phyloP scores from a whole-genome alignment of 1,284 basidiomycete species.

The Rhizopogon hawkerae region DNA sequence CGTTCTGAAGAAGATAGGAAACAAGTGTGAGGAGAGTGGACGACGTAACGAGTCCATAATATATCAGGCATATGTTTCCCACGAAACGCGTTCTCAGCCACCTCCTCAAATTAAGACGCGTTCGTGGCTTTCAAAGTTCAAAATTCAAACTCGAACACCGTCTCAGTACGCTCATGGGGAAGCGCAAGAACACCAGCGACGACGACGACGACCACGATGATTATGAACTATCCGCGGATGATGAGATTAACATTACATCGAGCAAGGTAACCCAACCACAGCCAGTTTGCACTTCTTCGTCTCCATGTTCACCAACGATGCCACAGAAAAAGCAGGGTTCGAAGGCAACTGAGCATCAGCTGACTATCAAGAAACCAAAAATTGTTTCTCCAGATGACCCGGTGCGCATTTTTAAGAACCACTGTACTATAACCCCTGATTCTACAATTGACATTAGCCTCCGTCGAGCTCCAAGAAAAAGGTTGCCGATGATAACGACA shows the following conservation, averaged over 20 bases:
- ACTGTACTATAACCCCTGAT: constrained; percentile 15
- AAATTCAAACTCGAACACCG: background rate
- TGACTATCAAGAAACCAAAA: constrained; percentile 27
- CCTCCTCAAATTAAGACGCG: constrained; percentile 2
- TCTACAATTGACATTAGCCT: constrained; percentile 10
- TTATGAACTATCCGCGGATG: constrained; percentile 9
- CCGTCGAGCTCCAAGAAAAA: constrained; percentile 6
- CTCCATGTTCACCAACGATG: background rate
- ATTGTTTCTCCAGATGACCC: constrained; percentile 5
- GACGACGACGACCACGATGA: constrained; percentile 15
- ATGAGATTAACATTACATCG: constrained; percentile 3
- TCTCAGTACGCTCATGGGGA: constrained; percentile 23
- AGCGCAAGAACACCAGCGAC: constrained; percentile 30
- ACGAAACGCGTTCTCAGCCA: constrained; percentile 7
- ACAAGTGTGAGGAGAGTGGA: constrained; percentile 5
- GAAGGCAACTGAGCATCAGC: constrained; percentile 7
- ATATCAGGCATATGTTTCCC: constrained; percentile 27
- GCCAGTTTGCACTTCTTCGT: background rate
- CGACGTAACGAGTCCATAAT: constrained; percentile 10
- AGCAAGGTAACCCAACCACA: constrained; percentile 14
- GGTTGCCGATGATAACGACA: background rate
- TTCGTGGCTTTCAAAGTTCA: too few relatives aligned
- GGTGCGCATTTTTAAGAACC: background rate
- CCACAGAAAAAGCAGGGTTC: constrained; percentile 2
- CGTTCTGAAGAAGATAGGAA: constrained; percentile 15